Base-by-base conservation (phyloP, 1,284 basidiomycete genomes). In the Moesziomyces antarcticus region DNA sequence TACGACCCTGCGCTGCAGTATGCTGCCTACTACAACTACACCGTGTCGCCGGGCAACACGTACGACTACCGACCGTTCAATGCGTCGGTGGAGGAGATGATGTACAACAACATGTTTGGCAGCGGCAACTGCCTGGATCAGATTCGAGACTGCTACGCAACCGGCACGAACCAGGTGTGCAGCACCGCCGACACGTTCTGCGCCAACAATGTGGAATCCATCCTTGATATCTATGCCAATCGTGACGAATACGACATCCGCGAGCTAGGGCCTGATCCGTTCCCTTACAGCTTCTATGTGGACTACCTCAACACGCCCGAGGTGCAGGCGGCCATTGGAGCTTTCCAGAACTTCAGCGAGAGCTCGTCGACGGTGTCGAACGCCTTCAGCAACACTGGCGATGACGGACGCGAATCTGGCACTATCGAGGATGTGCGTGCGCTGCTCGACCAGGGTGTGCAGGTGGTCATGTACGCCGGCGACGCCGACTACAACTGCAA, bases 401-500 rank as follows among this genome's bases (percentile, higher is more conserved):
- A 79, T 41, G 76, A 78, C 25, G 67, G 55, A 5, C 56, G 78
- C 3, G 66, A 72, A 44, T 40, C 37, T 8, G 56, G 55, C n/a
- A 70, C 76, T n/a, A 66, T 75, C 30, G 55, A 72, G 48, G 50
- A 72, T 22, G 51, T 79, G 22, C 50, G 56, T 3, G n/a, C 47
- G n/a, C 62, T 79, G 22, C 47, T 79, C n/a, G 49, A 69, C 1
- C 55, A 59, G 25, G 75, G 73, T 7, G 51, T 78, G 18, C 59
- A 66, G 25, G 76, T 79, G 30, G 67, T 67, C 4, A 53, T 79
- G 53, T 65, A 65, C 35, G 69, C 72, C 5, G 77, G 77, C 10
- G 75, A 78, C 33, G 77, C 77, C 30, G 77, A 78, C 52, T 78
- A 75, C 68, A 76, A 76, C 40, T 78, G 76, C 63, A 78, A 78